Conservation (phyloP, 1,284 basidiomycete species). For the Schizophyllum commune region DNA sequence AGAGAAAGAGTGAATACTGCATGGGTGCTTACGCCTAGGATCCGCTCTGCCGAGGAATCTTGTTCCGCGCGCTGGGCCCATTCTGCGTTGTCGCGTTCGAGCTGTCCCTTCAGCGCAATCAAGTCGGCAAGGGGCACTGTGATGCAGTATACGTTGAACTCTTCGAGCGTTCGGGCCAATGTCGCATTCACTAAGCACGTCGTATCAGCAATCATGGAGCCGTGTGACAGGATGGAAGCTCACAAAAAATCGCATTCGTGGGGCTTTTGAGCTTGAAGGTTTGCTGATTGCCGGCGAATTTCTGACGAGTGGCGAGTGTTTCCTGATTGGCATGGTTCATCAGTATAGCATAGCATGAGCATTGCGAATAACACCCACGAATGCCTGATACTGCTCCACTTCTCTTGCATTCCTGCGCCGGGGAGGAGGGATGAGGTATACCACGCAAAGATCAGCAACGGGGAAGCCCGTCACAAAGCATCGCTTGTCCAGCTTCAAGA, state of each 20-base stretch:
- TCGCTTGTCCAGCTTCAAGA: no score
- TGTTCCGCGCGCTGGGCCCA: neutral
- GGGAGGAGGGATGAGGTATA: no score
- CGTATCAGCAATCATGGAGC: neutral
- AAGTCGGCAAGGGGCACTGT: neutral
- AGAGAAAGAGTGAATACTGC: neutral
- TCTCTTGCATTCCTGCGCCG: no score
- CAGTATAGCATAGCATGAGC: no score
- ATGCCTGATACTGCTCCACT: no score
- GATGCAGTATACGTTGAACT: neutral
- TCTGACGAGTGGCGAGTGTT: neutral
- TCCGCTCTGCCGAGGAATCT: neutral
- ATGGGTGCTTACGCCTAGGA: neutral
- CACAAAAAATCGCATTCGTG: neutral
- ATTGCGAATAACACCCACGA: no score
- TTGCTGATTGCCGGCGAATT: neutral
- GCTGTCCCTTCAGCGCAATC: neutral
- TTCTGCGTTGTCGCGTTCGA: neutral
- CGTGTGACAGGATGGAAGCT: neutral
- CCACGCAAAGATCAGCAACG: no score
- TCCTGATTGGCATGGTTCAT: neutral
- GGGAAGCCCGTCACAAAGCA: no score
- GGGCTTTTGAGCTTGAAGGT: neutral
- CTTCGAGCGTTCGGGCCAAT: neutral
- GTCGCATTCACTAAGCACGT: neutral